A percentile compares a stretch with the other conserved stretches of the same genome.
Conservation (phyloP, 805 yeast genomes). For the Yarrowia sp. region DNA sequence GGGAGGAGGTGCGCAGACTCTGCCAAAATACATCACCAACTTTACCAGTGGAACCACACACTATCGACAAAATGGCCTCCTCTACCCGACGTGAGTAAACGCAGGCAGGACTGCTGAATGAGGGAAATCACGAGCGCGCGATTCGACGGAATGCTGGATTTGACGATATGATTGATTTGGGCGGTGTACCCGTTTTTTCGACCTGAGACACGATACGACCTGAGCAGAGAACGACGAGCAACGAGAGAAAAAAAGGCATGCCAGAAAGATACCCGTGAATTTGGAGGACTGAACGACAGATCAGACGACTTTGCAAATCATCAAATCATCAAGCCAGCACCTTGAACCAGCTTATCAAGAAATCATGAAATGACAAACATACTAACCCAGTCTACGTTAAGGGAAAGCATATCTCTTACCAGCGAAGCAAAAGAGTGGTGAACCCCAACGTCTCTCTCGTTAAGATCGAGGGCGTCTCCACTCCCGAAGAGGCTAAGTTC, state of each 20-base stretch:
- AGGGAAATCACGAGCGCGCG: neutral
- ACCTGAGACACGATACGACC: neutral
- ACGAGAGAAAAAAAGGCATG: no score
- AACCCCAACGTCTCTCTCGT: conserved; percentile 97
- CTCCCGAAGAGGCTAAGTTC: conserved; percentile 94
- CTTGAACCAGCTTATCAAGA: no score
- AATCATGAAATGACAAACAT: no score
- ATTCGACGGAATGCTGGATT: neutral
- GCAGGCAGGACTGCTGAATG: neutral
- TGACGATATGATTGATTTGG: neutral
- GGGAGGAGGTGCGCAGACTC: conserved; percentile 25
- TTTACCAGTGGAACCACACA: conserved; percentile 24
- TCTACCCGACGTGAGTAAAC: conserved; percentile 24
- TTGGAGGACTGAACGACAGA: no score
- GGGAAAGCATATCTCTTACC: conserved; percentile 99
- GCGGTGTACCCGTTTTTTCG: neutral
- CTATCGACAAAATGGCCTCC: conserved; percentile 26
- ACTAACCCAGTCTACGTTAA: conserved; percentile 76
- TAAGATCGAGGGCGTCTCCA: conserved; percentile 93
- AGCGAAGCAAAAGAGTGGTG: conserved; percentile 97
- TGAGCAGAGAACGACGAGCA: neutral
- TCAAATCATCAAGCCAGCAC: no score
- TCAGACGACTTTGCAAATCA: no score
- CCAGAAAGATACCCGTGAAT: no score
- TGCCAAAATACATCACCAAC: conserved; percentile 19